These are phyloP conservation scores for Chaetomiaceae sp. DNA, from an alignment of 2,329 filamentous ascomycete genomes.

Conservation along the genomic window DNA sequence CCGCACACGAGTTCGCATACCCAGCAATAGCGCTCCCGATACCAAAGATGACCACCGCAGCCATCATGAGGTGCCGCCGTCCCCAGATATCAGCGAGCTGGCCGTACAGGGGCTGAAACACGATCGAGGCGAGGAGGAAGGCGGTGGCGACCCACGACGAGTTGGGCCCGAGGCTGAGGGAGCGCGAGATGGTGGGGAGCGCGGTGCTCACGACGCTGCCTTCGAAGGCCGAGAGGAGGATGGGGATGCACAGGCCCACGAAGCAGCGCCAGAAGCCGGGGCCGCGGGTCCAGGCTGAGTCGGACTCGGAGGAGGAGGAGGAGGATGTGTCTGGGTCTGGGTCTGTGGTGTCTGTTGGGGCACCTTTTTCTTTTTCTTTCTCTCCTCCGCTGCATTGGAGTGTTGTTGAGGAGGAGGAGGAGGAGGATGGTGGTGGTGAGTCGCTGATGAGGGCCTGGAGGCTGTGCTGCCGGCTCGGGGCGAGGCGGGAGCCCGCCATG, in stretches of 20 bases:
- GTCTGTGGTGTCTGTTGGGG: neutral
- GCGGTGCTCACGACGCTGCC: conserved; percentile 28
- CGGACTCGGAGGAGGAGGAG: too few relatives aligned
- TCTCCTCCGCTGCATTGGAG: conserved; percentile 1
- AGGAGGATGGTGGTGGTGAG: conserved; percentile 1
- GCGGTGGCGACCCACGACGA: conserved; percentile 29
- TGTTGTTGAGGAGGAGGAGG: conserved; percentile 12
- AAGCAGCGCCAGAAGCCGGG: conserved; percentile 26
- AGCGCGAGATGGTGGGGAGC: conserved; percentile 23
- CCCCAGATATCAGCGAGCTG: conserved; percentile 47
- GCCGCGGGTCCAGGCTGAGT: conserved; percentile 19
- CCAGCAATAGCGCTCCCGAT: conserved; percentile 45
- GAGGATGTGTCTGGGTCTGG: neutral
- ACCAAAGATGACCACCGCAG: conserved; percentile 40
- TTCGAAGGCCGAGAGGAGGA: conserved; percentile 27
- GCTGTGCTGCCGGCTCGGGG: too few relatives aligned
- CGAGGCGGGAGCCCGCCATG: too few relatives aligned
- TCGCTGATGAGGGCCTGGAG: neutral
- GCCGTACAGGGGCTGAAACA: conserved; percentile 43
- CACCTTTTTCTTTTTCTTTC: conserved; percentile 4
- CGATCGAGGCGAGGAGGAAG: conserved; percentile 32
- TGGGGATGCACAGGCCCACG: conserved; percentile 24
- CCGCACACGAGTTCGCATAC: conserved; percentile 33
- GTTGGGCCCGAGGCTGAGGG: conserved; percentile 22
- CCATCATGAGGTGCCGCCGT: conserved; percentile 37